phyloP scores from a whole-genome alignment of 306 rosid species.

The Cicer judaicum region DNA sequence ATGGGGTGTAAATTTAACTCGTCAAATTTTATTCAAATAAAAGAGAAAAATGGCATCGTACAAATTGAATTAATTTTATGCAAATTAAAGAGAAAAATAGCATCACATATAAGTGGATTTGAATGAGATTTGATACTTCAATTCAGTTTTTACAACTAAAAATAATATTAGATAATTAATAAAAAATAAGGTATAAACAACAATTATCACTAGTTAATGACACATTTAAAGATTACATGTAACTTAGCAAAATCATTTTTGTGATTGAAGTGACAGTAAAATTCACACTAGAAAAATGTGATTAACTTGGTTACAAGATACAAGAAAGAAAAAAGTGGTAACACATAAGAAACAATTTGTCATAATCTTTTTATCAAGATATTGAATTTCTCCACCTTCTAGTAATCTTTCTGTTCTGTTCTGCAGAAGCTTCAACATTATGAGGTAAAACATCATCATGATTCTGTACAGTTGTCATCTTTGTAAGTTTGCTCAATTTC shows the following conservation, averaged over 20 bases:
- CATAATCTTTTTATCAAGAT: constrained; percentile 48
- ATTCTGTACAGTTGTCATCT: constrained; percentile 58
- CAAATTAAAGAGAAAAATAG: neutral
- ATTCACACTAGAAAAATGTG: constrained; percentile 43
- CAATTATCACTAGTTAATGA: no score
- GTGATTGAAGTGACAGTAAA: constrained; percentile 27
- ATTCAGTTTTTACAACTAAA: no score
- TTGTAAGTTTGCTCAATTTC: constrained; percentile 86
- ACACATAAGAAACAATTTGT: no score
- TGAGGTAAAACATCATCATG: constrained; percentile 57
- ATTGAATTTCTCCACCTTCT: constrained; percentile 98
- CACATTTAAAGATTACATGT: neutral
- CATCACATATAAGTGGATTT: neutral
- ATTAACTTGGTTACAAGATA: constrained; percentile 42
- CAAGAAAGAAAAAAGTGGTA: no score
- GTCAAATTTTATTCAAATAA: no score
- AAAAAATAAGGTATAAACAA: no score
- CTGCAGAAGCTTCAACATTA: constrained; percentile 46
- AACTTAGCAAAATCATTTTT: neutral
- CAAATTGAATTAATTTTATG: neutral
- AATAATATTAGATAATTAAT: no score
- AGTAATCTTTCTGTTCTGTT: constrained; percentile 65
- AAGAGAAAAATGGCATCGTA: neutral
- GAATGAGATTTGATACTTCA: neutral
- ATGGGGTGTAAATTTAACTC: neutral